Evolutionary conservation across 2,329 filamentous ascomycete genomes (phyloP).

Genomic region (Pseudocercospora fuligena): DNA sequence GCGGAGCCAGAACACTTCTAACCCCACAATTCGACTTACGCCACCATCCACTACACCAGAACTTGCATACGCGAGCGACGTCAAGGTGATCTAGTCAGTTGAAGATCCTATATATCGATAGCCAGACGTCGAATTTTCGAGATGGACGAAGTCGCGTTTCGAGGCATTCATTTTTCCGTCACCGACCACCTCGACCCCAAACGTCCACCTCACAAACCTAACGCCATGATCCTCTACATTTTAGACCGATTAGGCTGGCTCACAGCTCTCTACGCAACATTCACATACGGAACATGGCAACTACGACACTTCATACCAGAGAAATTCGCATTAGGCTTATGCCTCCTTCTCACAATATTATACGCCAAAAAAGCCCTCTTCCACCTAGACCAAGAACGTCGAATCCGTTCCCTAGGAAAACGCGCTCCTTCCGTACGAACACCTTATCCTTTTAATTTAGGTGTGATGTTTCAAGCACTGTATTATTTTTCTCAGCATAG

Average conservation of each 20-base stretch:
- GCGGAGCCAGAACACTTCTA: background rate
- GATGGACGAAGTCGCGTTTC: background rate
- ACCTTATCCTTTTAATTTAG: constrained; percentile 60
- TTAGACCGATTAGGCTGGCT: constrained; percentile 20
- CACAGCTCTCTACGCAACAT: constrained; percentile 22
- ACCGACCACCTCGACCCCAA: constrained; percentile 3
- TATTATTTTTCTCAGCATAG: constrained; percentile 52
- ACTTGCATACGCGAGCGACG: background rate
- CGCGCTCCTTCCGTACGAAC: constrained; percentile 49
- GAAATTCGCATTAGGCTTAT: background rate
- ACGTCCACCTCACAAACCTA: constrained; percentile 3
- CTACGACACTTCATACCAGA: background rate
- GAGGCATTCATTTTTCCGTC: background rate
- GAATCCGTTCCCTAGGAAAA: constrained; percentile 48
- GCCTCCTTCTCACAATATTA: background rate
- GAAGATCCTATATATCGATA: background rate
- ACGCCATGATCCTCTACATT: constrained; percentile 12
- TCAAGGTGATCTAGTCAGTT: background rate
- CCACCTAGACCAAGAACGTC: constrained; percentile 41
- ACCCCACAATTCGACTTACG: background rate
- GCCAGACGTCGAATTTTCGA: background rate
- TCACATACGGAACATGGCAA: constrained; percentile 15
- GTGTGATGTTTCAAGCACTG: constrained; percentile 66
- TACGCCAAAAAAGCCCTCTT: constrained; percentile 28
- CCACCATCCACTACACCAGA: background rate